These are phyloP conservation scores for Aegilops longissima DNA, from an alignment of 176 grass and related monocot species.

Conservation along the genomic window DNA sequence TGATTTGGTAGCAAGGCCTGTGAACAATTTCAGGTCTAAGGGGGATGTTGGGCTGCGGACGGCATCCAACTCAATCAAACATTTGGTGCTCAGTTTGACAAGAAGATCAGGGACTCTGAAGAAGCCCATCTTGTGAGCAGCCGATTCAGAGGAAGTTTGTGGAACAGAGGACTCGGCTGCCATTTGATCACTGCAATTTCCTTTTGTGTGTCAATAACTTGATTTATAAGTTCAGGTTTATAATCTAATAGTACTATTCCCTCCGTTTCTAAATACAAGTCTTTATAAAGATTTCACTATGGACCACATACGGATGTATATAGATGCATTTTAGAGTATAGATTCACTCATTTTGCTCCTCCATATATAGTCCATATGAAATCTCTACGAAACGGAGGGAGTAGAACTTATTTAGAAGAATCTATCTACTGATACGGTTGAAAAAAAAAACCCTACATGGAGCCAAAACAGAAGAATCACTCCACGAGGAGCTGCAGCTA, in stretches of 20 bases:
- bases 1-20: constrained; percentile 51
- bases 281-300: no score
- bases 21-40: constrained; percentile 66
- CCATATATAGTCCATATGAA: no score
- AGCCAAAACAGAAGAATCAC: not conserved
- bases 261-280: no score
- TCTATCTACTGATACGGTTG: not conserved
- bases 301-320: no score
- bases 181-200: constrained; percentile 42
- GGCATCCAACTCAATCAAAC: constrained; percentile 52
- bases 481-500: not conserved
- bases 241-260: no score
- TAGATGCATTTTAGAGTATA: no score
- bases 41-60: constrained; percentile 66
- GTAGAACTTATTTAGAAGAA: not conserved
- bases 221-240: not conserved
- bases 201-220: not conserved
- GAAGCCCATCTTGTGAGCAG: constrained; percentile 55
- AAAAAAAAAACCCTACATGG: not conserved
- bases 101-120: constrained; percentile 55
- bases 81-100: constrained; percentile 61
- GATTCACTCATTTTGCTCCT: no score
- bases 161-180: constrained; percentile 29
- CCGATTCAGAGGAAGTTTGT: constrained; percentile 32
- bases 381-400: no score